Conservation (phyloP, 371 early-diverging fungal genomes). For the Mortierella sp. region DNA sequence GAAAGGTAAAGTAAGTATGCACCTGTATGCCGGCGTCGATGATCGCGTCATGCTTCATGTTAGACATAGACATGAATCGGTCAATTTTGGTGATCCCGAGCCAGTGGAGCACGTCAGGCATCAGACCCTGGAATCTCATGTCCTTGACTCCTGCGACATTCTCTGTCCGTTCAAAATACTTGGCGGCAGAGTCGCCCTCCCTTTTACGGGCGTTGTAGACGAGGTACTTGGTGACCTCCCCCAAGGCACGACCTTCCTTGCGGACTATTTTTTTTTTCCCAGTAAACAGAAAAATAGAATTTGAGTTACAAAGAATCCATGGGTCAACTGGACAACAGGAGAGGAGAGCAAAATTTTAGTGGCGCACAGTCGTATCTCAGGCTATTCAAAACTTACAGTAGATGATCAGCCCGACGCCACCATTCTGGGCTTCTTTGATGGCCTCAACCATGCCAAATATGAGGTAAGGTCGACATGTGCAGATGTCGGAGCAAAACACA, state of each 20-base stretch:
- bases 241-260: constrained; percentile 96
- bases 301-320: neutral
- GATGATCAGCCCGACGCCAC: constrained; percentile 94
- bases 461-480: constrained; percentile 96
- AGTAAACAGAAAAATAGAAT: neutral
- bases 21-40: constrained; percentile 89
- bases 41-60: constrained; percentile 97
- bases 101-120: constrained; percentile 99
- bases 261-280: constrained; percentile 65
- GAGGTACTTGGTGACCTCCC: constrained; percentile 97
- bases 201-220: constrained; percentile 96
- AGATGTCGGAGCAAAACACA: constrained; percentile 94
- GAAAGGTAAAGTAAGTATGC: neutral
- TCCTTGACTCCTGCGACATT: constrained; percentile 98
- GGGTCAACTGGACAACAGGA: neutral
- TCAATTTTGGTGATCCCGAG: constrained; percentile 96
- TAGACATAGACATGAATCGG: constrained; percentile 94
- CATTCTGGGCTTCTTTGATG: constrained; percentile 91
- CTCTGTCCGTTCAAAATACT: constrained; percentile 94
- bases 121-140: constrained; percentile 97
- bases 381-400: constrained; percentile 75
- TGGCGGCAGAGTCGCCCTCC: constrained; percentile 92
- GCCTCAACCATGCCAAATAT: constrained; percentile 95
- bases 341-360: neutral
- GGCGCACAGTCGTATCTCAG: neutral